A percentile compares a stretch with the other conserved stretches of the same genome.
Evolutionary conservation across 192 early-diverging fungal genomes (phyloP).

Genomic region (Mortierella antarctica): DNA sequence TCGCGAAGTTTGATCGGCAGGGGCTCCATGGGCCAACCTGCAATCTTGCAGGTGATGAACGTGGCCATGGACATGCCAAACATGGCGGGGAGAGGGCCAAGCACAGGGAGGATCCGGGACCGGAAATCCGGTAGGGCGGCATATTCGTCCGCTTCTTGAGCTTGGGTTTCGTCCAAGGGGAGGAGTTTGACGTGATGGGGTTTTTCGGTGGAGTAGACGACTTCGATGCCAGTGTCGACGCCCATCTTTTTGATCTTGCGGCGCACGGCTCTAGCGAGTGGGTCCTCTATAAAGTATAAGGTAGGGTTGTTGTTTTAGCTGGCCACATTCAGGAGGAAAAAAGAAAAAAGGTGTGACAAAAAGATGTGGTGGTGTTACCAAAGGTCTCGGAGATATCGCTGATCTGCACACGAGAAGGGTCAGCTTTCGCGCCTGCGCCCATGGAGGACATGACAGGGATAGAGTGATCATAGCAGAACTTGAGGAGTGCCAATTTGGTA

Average conservation of each 20-base stretch:
- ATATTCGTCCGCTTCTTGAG: constrained; percentile 88
- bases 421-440: constrained; percentile 97
- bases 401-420: constrained; percentile 96
- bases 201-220: constrained; percentile 96
- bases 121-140: constrained; percentile 95
- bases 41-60: constrained; percentile 78
- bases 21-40: constrained; percentile 75
- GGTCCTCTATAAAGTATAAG: constrained; percentile 78
- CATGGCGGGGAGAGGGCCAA: constrained; percentile 93
- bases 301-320: not conserved
- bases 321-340: not conserved
- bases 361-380: constrained; percentile 54
- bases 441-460: constrained; percentile 91
- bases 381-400: constrained; percentile 94
- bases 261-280: constrained; percentile 88
- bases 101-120: constrained; percentile 83
- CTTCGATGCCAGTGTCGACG: constrained; percentile 84
- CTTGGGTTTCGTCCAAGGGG: constrained; percentile 88
- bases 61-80: constrained; percentile 95
- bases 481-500: constrained; percentile 91
- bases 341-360: not conserved
- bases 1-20: constrained; percentile 81
- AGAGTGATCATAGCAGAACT: constrained; percentile 82
- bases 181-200: constrained; percentile 90
- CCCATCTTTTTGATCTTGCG: constrained; percentile 75